These are phyloP conservation scores for Moesziomyces globuligerus DNA, from an alignment of 1,284 basidiomycete species.

Conservation along the genomic window DNA sequence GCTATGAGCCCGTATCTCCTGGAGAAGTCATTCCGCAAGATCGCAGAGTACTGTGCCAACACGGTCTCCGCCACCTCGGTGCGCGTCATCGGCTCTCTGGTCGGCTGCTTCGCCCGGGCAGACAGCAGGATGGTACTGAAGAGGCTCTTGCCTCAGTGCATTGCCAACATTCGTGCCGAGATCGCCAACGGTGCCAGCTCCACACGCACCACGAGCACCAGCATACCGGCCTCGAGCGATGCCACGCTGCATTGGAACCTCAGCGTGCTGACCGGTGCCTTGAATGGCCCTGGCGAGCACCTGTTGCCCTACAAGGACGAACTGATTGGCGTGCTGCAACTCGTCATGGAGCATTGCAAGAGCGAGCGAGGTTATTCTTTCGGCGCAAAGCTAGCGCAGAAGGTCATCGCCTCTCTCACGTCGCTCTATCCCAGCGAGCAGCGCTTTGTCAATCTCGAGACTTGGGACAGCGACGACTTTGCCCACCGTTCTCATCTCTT, in stretches of 20 bases:
- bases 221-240: constrained; percentile 84
- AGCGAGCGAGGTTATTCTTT: constrained; percentile 89
- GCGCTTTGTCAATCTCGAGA: constrained; percentile 83
- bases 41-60: constrained; percentile 82
- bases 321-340: constrained; percentile 76
- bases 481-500: constrained; percentile 77
- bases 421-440: constrained; percentile 83
- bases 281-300: constrained; percentile 47
- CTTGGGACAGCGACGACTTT: constrained; percentile 84
- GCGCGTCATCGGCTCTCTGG: constrained; percentile 86
- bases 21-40: constrained; percentile 83
- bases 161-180: constrained; percentile 83
- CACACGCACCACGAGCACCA: constrained; percentile 85
- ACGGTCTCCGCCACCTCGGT: constrained; percentile 82
- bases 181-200: constrained; percentile 92
- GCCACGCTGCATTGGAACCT: constrained; percentile 91
- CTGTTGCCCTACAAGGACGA: constrained; percentile 77
- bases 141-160: constrained; percentile 83
- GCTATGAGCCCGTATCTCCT: constrained; percentile 89
- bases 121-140: constrained; percentile 80
- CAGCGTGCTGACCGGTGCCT: constrained; percentile 61
- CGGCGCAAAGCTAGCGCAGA: constrained; percentile 81
- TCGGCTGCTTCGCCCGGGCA: constrained; percentile 84
- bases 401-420: constrained; percentile 80
- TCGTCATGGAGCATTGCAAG: constrained; percentile 82